Evolutionary conservation across 208 protist genomes (phyloP), one percentile per base, ranked within the genome.

Genomic region (Wallacemonas rigidus): DNA sequence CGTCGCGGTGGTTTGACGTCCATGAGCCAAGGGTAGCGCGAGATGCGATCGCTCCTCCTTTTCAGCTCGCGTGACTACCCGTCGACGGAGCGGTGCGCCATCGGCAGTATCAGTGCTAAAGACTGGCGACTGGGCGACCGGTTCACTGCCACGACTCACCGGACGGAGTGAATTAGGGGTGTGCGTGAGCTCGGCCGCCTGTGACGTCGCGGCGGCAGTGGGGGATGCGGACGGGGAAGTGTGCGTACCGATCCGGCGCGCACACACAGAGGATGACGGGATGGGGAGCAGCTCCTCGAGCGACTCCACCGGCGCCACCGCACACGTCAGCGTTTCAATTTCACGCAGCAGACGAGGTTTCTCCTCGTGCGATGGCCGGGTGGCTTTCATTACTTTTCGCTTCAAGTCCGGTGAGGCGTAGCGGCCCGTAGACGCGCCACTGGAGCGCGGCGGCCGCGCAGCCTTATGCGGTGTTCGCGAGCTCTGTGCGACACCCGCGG

Each of bases 281-380:
- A 55, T 55, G 11, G 45, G 69, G 7, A 61, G 38, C 48, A 86
- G 65, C 71, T 77, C 80, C 68, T 89, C 84, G 15, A 85, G 71
- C 12, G 71, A 79, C 2, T 50, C 41, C 26, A 79, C 70, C 4
- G 75, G 55, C 17, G 69, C 68, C 38, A 79, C 74, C 5, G 74
- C 44, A 62, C 63, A 72, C 57, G 60, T 76, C 14, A 86, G 76
- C 9, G 72, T 86, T 45, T 89, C 81, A 2, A 87, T 82, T 53
- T 89, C 85, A 56, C 72, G 73, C 55, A 87, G 45, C 35, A 89
- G 71, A 56, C 44, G 69, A n/a, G 71, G 71, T 45, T 76, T 76
- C 44, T 76, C 71, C 7, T 56, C 64, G 6, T 64, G 56, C 43
- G 61, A 71, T 2, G 71, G 71, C 41, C 43, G 43, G 7, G 39